Base-by-base conservation (phyloP, 2,329 filamentous ascomycete genomes). In the Cladosporium sp. region DNA sequence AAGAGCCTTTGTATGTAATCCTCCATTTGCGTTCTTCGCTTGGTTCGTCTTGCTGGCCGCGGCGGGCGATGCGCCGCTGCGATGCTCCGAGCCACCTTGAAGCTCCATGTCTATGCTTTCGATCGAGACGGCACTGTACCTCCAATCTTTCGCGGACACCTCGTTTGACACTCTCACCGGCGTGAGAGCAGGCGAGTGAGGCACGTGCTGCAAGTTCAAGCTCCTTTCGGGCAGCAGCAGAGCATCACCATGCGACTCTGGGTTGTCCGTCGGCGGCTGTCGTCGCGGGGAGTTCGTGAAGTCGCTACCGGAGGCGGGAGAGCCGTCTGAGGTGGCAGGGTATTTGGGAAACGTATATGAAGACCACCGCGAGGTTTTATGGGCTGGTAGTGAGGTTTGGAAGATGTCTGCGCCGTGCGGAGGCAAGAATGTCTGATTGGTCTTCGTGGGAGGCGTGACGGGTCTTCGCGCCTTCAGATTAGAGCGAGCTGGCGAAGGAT, bases 1-100 rank as follows among this genome's bases (percentile, higher is more conserved):
- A 63, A 84, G 82, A 5, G 90, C 94, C 72, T 92, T 96, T 1
- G 92, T 96, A 60, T 90, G 87, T 52, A 88, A 84, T 5, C 89
- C 90, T 5, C 84, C 81, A 71, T 51, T 49, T 30, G 82, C 72
- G 73, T 83, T 70, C 74, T 83, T 71, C 67, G 78, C 66, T 54
- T 75, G 76, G 8, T 79, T 74, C 25, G 69, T 69, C 59, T 72
- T 73, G 22, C 69, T 67, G 28, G 64, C 67, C n/a, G 65, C 58
- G 51, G 69, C 69, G 64, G 61, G 22, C 66, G 60, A 67, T 67
- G 62, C 17, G 17, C 51, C 42, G 15, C 51, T 34, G 17, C 30
- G 51, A 3, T 70, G 64, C 49, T 79, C 78, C 68, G 62, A 30
- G 12, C 51, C 36, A 9, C 51, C 19, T 20, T 43, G 51, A 3